Conservation (phyloP, 176 grass and related monocot species). For the Guadua angustifolia region DNA sequence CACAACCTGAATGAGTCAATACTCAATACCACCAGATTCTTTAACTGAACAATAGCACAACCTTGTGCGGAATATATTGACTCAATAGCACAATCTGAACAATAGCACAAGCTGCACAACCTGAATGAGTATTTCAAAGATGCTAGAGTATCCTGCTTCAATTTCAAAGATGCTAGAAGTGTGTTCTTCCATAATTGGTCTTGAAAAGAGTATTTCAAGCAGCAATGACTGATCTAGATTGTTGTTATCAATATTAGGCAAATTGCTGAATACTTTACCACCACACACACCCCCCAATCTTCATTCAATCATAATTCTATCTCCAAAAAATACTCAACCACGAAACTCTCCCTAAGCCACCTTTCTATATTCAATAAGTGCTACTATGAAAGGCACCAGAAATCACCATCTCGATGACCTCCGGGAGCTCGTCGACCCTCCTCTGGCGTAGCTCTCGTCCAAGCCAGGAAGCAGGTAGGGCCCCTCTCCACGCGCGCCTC, state of each 20-base stretch:
- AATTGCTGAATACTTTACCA: neutral
- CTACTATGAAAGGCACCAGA: conserved; percentile 17
- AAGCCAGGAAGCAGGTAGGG: conserved; percentile 71
- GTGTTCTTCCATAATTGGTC: neutral
- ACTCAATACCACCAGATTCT: too few relatives aligned
- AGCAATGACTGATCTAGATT: neutral
- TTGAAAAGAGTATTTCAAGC: conserved; percentile 28
- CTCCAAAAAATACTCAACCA: conserved; percentile 2
- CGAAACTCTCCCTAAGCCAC: neutral
- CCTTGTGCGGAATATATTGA: too few relatives aligned
- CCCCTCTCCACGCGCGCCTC: conserved; percentile 56
- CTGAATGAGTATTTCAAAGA: too few relatives aligned
- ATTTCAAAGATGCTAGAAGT: neutral
- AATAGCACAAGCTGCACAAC: too few relatives aligned
- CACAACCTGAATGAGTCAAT: too few relatives aligned
- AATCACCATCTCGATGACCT: conserved; percentile 71
- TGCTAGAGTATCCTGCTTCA: neutral
- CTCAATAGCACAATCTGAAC: too few relatives aligned
- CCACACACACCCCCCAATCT: neutral
- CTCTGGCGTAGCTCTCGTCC: conserved; percentile 70
- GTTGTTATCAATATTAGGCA: neutral
- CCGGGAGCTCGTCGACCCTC: conserved; percentile 56
- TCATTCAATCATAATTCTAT: neutral
- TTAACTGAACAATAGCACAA: too few relatives aligned
- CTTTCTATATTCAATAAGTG: conserved; percentile 8